Evolutionary conservation across 164 flowering plant genomes (phyloP).

Genomic region (Saururus chinensis): DNA sequence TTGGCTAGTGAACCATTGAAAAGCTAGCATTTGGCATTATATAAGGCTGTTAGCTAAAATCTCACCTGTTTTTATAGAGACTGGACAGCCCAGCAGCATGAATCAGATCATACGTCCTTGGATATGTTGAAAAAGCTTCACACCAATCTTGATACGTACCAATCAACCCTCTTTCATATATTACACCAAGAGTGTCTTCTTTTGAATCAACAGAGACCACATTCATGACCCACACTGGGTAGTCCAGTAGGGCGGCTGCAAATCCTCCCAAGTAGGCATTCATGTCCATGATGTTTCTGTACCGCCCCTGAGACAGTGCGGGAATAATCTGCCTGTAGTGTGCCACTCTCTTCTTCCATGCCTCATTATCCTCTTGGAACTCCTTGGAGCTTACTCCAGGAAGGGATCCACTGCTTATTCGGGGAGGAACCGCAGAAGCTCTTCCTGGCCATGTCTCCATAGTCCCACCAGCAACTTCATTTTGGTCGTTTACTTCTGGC

Average conservation of each 20-base stretch:
- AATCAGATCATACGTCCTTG: conserved; percentile 92
- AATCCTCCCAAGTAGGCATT: conserved; percentile 90
- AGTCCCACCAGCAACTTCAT: conserved; percentile 79
- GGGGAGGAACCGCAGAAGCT: conserved; percentile 72
- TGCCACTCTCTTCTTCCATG: conserved; percentile 64
- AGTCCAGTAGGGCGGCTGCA: conserved; percentile 63
- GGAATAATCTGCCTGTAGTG: conserved; percentile 44
- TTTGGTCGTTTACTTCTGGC: conserved; percentile 59
- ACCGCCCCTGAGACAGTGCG: conserved; percentile 38
- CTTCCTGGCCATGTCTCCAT: conserved; percentile 86
- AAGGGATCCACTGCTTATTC: conserved; percentile 59
- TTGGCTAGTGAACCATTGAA: too few relatives aligned
- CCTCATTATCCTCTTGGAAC: conserved; percentile 53
- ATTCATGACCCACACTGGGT: conserved; percentile 96
- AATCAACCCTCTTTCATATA: conserved; percentile 82
- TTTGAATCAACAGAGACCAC: conserved; percentile 61
- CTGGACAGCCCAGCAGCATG: conserved; percentile 69
- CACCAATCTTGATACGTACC: conserved; percentile 98
- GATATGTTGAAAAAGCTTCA: conserved; percentile 95
- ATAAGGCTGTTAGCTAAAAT: too few relatives aligned
- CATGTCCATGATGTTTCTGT: conserved; percentile 92
- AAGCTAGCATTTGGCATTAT: too few relatives aligned
- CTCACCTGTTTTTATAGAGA: conserved; percentile 80
- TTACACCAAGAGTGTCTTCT: conserved; percentile 67
- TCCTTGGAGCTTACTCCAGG: conserved; percentile 49